These are phyloP conservation scores for Neurospora sp. DNA, from an alignment of 2,329 filamentous ascomycete genomes.

Conservation along the genomic window DNA sequence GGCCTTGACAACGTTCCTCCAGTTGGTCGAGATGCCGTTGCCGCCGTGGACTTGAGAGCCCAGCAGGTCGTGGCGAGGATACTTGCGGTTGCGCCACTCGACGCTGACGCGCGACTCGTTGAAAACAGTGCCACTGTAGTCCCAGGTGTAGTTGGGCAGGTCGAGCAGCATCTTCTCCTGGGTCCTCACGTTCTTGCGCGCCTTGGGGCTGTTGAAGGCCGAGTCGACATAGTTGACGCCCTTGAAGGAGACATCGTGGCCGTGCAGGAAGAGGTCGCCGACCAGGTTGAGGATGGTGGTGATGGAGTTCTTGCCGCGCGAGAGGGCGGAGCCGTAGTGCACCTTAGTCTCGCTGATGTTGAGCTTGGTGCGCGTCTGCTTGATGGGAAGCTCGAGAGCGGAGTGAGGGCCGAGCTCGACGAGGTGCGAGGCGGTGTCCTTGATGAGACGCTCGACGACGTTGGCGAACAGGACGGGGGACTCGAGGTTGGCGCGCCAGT, in stretches of 20 bases:
- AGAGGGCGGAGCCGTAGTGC: conserved; percentile 1
- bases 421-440: conserved; percentile 6
- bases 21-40: not conserved
- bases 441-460: conserved; percentile 6
- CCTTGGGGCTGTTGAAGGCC: conserved; percentile 9
- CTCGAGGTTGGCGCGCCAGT: conserved; percentile 17
- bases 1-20: conserved; percentile 8
- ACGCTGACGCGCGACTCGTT: conserved; percentile 10
- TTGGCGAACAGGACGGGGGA: conserved; percentile 19
- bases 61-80: conserved; percentile 17
- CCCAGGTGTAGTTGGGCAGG: conserved; percentile 31
- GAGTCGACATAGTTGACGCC: conserved; percentile 34
- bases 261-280: conserved; percentile 4
- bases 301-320: not conserved
- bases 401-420: conserved; percentile 30
- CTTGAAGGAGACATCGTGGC: conserved; percentile 1
- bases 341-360: not conserved
- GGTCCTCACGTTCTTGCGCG: conserved; percentile 6
- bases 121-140: conserved; percentile 27
- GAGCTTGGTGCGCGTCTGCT: conserved; percentile 20
- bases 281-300: not conserved
- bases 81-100: conserved; percentile 6
- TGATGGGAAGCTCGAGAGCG: conserved; percentile 29
- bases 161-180: conserved; percentile 8
- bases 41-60: conserved; percentile 7